Percentiles rank a stretch among this genome's conserved stretches.
Evolutionary conservation across 129 eudicot genomes (phyloP).

Genomic region (Oenanthe sinensis): DNA sequence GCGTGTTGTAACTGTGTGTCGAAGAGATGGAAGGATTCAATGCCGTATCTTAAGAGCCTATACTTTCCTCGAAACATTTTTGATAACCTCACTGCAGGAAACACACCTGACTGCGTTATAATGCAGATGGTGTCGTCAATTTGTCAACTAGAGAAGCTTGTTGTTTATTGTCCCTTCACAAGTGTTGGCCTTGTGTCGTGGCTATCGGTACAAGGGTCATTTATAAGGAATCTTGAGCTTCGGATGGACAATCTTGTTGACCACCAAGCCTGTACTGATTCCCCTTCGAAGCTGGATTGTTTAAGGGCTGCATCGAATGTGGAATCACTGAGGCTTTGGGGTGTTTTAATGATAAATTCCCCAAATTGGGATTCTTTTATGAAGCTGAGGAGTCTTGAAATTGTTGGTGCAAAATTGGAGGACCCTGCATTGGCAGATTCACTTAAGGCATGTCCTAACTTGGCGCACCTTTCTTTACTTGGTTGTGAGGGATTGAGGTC

Average conservation of each 20-base stretch:
- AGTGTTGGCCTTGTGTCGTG: constrained; percentile 57
- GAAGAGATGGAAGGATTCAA: constrained; percentile 73
- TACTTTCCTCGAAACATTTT: constrained; percentile 75
- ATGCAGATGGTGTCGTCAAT: constrained; percentile 42
- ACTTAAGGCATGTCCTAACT: constrained; percentile 59
- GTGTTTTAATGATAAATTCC: constrained; percentile 52
- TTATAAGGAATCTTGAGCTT: constrained; percentile 68
- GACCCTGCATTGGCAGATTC: constrained; percentile 56
- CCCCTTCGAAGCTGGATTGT: constrained; percentile 67
- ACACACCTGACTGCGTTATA: constrained; percentile 52
- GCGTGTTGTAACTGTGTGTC: constrained; percentile 76
- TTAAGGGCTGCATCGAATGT: constrained; percentile 47
- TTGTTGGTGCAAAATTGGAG: constrained; percentile 73
- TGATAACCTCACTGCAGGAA: constrained; percentile 39
- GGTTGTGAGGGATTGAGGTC: constrained; percentile 77
- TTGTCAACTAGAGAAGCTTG: constrained; percentile 53
- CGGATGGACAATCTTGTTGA: constrained; percentile 66
- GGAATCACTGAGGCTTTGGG: constrained; percentile 81
- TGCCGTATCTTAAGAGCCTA: constrained; percentile 57
- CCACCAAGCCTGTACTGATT: constrained; percentile 15
- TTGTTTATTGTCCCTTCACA: constrained; percentile 85
- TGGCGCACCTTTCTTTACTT: constrained; percentile 59
- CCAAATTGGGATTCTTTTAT: constrained; percentile 75
- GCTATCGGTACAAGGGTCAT: constrained; percentile 36
- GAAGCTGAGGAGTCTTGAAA: constrained; percentile 58